Conservation (phyloP, 2,329 filamentous ascomycete genomes). For the Alternaria rosae region DNA sequence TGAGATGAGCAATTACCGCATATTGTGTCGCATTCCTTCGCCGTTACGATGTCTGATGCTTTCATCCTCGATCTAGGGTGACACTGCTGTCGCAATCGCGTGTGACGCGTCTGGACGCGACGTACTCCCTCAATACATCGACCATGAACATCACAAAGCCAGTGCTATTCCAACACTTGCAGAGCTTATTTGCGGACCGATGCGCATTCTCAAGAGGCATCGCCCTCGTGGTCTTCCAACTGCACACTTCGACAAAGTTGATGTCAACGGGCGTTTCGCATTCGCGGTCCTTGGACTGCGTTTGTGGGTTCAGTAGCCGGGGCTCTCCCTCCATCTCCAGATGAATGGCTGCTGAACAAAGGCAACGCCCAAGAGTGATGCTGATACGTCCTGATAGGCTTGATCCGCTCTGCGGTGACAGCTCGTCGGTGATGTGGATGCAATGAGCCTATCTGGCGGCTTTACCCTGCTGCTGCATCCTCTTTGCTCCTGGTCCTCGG, state of each 20-base stretch:
- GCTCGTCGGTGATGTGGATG: conserved; percentile 12
- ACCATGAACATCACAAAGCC: not conserved
- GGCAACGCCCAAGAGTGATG: conserved; percentile 45
- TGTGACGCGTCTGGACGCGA: not conserved
- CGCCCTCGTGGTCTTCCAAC: not conserved
- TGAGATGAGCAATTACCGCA: not conserved
- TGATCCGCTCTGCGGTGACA: conserved; percentile 22
- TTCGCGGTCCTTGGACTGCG: conserved; percentile 32
- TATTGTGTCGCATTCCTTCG: not conserved
- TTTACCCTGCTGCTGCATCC: conserved; percentile 36
- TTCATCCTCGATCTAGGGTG: not conserved
- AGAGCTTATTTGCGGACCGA: not conserved
- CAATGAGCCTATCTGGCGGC: conserved; percentile 44
- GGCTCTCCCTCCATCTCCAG: conserved; percentile 27
- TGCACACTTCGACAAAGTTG: not conserved
- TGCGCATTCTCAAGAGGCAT: not conserved
- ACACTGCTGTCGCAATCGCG: not conserved
- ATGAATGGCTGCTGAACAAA: conserved; percentile 47
- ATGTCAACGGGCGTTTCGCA: conserved; percentile 29
- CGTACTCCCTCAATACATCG: too few species aligned
- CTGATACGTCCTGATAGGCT: conserved; percentile 7
- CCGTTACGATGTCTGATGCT: not conserved
- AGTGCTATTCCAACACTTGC: not conserved
- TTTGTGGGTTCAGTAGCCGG: conserved; percentile 43
- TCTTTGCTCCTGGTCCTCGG: conserved; percentile 24